These are phyloP conservation scores for Mixia osmundae DNA, from an alignment of 1,284 basidiomycete species.

Conservation along the genomic window DNA sequence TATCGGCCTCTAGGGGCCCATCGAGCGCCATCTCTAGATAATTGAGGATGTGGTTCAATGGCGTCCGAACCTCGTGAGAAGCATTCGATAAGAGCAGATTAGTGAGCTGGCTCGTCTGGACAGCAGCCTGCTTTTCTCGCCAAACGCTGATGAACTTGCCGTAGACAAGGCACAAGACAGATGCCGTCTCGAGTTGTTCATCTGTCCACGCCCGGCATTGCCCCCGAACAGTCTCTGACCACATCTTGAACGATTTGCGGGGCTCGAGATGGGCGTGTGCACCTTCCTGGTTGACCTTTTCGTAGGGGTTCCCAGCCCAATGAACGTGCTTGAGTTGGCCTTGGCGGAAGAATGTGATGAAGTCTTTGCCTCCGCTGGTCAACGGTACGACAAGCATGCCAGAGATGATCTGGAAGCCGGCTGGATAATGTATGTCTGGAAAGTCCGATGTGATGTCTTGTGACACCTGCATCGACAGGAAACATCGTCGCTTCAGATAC, in stretches of 20 bases:
- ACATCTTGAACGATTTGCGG: conserved; percentile 51
- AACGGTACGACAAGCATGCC: conserved; percentile 52
- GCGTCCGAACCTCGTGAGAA: conserved; percentile 57
- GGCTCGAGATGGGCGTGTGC: conserved; percentile 36
- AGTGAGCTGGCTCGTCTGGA: conserved; percentile 53
- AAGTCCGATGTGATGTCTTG: conserved; percentile 47
- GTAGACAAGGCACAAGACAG: conserved; percentile 59
- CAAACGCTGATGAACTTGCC: conserved; percentile 72
- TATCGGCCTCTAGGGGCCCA: conserved; percentile 49
- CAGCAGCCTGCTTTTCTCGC: conserved; percentile 57
- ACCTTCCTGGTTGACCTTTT: conserved; percentile 21
- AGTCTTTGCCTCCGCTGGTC: conserved; percentile 21
- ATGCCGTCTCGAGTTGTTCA: conserved; percentile 66
- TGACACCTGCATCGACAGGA: conserved; percentile 34
- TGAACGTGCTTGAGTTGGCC: conserved; percentile 46
- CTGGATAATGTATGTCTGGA: conserved; percentile 44
- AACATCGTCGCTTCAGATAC: conserved; percentile 47
- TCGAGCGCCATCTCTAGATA: conserved; percentile 68
- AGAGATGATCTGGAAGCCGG: conserved; percentile 46
- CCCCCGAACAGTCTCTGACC: conserved; percentile 54
- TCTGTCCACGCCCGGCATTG: conserved; percentile 55
- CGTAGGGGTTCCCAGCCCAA: conserved; percentile 57
- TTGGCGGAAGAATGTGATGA: conserved; percentile 58
- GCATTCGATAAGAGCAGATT: conserved; percentile 65
- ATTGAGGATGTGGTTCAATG: conserved; percentile 52